A percentile compares a stretch with the other conserved stretches of the same genome.
phyloP scores from a whole-genome alignment of 148 eudicot genomes.

The Silene latifolia region DNA sequence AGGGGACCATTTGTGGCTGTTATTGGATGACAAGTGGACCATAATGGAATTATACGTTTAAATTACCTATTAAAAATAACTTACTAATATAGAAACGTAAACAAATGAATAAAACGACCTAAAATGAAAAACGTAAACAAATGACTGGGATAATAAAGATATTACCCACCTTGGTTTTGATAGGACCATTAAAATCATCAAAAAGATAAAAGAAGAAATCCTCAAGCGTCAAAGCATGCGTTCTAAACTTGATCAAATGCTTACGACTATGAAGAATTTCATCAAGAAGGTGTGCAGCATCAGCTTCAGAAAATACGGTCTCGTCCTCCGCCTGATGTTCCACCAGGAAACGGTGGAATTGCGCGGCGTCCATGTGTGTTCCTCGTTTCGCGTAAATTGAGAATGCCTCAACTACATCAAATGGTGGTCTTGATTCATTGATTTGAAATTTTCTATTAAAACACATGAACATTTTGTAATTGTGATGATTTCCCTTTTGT shows the following conservation, averaged over 20 bases:
- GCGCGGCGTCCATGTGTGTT: constrained; percentile 40
- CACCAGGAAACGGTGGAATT: constrained; percentile 51
- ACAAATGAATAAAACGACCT: not conserved
- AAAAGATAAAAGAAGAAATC: constrained; percentile 72
- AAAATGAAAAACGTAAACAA: not conserved
- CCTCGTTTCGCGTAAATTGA: constrained; percentile 34
- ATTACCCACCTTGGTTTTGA: constrained; percentile 43
- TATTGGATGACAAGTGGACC: too few species aligned
- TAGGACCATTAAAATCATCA: constrained; percentile 67
- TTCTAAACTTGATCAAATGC: constrained; percentile 25
- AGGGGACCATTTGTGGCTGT: too few species aligned
- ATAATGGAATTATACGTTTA: too few species aligned
- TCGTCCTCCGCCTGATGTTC: constrained; percentile 55
- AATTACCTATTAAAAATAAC: too few species aligned
- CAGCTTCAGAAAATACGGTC: constrained; percentile 31
- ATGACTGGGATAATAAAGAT: too few species aligned
- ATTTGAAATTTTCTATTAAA: constrained; percentile 79
- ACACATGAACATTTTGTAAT: constrained; percentile 78
- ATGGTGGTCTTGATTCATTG: constrained; percentile 59
- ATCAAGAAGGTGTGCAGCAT: constrained; percentile 33
- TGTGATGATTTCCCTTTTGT: constrained; percentile 25
- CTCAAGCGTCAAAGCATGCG: constrained; percentile 43
- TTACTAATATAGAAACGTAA: too few species aligned
- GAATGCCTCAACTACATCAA: constrained; percentile 67
- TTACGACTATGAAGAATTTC: constrained; percentile 33